A percentile compares a stretch with the other conserved stretches of the same genome.
Evolutionary conservation across 768 basidiomycete genomes (phyloP).

Genomic region (Hirschioporus abietinus): DNA sequence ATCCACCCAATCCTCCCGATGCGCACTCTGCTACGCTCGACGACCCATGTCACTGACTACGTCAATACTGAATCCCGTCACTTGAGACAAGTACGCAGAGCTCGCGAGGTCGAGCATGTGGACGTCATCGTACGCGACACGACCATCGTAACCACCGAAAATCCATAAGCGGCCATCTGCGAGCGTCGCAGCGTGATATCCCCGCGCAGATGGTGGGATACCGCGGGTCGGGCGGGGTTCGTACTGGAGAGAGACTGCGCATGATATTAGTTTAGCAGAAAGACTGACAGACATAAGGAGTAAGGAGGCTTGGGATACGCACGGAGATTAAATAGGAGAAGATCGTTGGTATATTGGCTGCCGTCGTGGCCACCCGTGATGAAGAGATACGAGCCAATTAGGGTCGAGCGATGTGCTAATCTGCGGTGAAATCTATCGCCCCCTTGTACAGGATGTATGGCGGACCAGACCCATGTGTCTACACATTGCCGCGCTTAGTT

Average conservation of each 20-base stretch:
- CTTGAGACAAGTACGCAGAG: slow-evolving; percentile 85
- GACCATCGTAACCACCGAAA: slow-evolving; percentile 68
- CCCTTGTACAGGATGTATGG: not conserved
- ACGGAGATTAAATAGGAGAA: slow-evolving; percentile 88
- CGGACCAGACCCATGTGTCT: slow-evolving; percentile 18
- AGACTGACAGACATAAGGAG: not conserved
- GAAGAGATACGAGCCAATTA: slow-evolving; percentile 90
- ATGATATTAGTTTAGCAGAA: not conserved
- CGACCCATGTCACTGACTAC: slow-evolving; percentile 12
- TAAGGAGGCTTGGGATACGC: slow-evolving; percentile 13
- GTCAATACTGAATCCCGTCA: slow-evolving; percentile 69
- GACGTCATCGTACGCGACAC: slow-evolving; percentile 72
- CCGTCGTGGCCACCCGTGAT: slow-evolving; percentile 88
- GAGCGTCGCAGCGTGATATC: slow-evolving; percentile 79
- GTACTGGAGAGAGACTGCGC: slow-evolving; percentile 75
- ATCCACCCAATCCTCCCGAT: not conserved
- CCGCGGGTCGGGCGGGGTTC: slow-evolving; percentile 69
- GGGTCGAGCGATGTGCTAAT: slow-evolving; percentile 81
- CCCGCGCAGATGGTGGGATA: slow-evolving; percentile 64
- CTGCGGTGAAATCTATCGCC: slow-evolving; percentile 41
- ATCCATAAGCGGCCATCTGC: slow-evolving; percentile 79
- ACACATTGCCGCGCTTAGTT: slow-evolving; percentile 26
- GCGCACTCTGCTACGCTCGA: not conserved
- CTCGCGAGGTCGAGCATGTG: slow-evolving; percentile 82
- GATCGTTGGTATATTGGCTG: slow-evolving; percentile 56